Conservation (phyloP, 2,329 filamentous ascomycete genomes). For the Aspergillus floridensis region DNA sequence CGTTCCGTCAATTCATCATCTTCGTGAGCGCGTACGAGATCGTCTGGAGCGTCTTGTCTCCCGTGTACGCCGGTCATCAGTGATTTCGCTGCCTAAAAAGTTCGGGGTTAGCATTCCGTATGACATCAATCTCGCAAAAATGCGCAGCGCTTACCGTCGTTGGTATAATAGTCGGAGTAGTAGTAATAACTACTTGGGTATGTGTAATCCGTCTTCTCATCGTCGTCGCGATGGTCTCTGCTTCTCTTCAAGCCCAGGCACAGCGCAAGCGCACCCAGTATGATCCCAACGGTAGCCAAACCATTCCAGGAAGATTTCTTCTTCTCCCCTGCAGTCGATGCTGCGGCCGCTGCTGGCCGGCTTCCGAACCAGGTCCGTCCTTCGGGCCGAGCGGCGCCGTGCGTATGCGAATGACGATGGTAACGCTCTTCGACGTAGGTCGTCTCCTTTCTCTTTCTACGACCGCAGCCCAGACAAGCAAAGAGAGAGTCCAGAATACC, state of each 20-base stretch:
- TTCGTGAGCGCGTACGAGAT: constrained; percentile 31
- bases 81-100: constrained; percentile 44
- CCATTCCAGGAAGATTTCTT: constrained; percentile 41
- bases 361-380: constrained; percentile 44
- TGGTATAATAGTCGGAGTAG: constrained; percentile 43
- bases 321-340: constrained; percentile 29
- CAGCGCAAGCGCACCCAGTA: constrained; percentile 45
- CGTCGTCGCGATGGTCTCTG: constrained; percentile 30
- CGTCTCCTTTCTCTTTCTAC: constrained; percentile 37
- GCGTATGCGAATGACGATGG: constrained; percentile 33
- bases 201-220: constrained; percentile 41
- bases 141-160: constrained; percentile 36
- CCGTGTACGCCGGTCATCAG: constrained; percentile 31
- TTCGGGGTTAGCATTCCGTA: constrained; percentile 4
- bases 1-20: constrained; percentile 19
- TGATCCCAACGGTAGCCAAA: constrained; percentile 42
- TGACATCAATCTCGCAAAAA: background rate
- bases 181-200: constrained; percentile 43
- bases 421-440: constrained; percentile 42
- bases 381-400: constrained; percentile 24
- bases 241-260: constrained; percentile 47
- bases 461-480: constrained; percentile 39
- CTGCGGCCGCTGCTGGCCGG: constrained; percentile 36
- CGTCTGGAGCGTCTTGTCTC: constrained; percentile 30
- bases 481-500: constrained; percentile 41